Percentiles rank a stretch among this genome's conserved stretches.
These are phyloP conservation scores for Infundibulicybe gibba DNA, from an alignment of 768 basidiomycete genomes.

Conservation along the genomic window DNA sequence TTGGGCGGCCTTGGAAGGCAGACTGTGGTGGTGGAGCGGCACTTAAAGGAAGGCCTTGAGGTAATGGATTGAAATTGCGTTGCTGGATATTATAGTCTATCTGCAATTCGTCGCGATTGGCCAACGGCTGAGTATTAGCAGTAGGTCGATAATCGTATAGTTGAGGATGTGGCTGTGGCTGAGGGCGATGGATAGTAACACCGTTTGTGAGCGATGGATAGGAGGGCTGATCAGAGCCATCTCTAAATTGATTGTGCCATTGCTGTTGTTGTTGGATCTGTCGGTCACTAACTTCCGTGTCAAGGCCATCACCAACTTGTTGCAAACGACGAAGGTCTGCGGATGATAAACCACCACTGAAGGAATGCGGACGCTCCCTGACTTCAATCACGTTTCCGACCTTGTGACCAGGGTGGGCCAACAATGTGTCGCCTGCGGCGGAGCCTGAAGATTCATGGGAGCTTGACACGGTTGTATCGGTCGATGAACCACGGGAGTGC, in stretches of 20 bases:
- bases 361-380: constrained; percentile 79
- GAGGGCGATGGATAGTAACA: constrained; percentile 43
- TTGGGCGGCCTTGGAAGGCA: constrained; percentile 49
- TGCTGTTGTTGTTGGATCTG: constrained; percentile 41
- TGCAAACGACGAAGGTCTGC: constrained; percentile 76
- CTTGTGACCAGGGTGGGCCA: constrained; percentile 54
- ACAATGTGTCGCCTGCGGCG: constrained; percentile 52
- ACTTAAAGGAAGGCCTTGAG: constrained; percentile 22
- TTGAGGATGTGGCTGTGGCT: constrained; percentile 41
- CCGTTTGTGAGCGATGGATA: constrained; percentile 67
- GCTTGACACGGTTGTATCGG: constrained; percentile 63
- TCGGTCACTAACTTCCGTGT: constrained; percentile 25
- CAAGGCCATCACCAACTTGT: constrained; percentile 51
- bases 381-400: constrained; percentile 47
- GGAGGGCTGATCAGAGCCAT: constrained; percentile 45
- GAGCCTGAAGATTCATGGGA: constrained; percentile 55
- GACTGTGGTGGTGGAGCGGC: constrained; percentile 34
- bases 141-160: constrained; percentile 47
- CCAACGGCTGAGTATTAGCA: constrained; percentile 17
- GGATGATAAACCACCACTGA: constrained; percentile 71
- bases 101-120: constrained; percentile 42
- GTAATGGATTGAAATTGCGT: constrained; percentile 47
- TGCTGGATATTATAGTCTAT: constrained; percentile 58
- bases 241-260: constrained; percentile 47
- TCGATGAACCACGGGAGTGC: constrained; percentile 83